Percentiles rank a stretch among this genome's conserved stretches.
phyloP scores from a whole-genome alignment of 139 green algal genomes.

The Closterium sp. region DNA sequence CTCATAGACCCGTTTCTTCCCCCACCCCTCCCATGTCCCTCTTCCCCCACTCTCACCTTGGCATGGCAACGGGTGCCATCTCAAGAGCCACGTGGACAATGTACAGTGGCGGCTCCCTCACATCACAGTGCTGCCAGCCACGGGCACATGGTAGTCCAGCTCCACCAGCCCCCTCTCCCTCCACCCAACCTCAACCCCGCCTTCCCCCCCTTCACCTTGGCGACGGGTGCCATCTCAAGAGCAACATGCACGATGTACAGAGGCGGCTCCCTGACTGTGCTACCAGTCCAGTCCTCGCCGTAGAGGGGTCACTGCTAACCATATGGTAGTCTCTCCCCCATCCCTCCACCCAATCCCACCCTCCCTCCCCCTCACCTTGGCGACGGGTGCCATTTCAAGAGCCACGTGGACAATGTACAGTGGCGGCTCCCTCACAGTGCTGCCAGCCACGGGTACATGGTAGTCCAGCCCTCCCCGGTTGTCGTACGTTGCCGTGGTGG shows the following conservation, averaged over 20 bases:
- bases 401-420: conserved; percentile 88
- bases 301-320: no score
- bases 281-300: no score
- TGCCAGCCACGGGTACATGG: conserved; percentile 77
- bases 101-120: conserved; percentile 65
- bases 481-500: no score
- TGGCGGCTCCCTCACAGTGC: conserved; percentile 49
- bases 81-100: conserved; percentile 92
- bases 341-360: conserved; percentile 38
- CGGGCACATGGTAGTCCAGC: conserved; percentile 89
- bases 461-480: conserved; percentile 89
- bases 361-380: conserved; percentile 76
- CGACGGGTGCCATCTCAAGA: conserved; percentile 98
- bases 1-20: no score
- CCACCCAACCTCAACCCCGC: conserved; percentile 70
- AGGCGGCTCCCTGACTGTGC: conserved; percentile 49
- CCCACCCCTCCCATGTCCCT: no score
- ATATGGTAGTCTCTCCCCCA: no score
- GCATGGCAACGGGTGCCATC: conserved; percentile 98
- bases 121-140: conserved; percentile 59
- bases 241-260: conserved; percentile 88
- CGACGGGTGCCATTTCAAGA: conserved; percentile 98
- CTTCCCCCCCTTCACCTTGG: conserved; percentile 72
- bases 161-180: conserved; percentile 63
- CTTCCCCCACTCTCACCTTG: conserved; percentile 59